Conservation (phyloP, 225 moss, liverwort and hornwort species). For the Physcomitrium patens region DNA sequence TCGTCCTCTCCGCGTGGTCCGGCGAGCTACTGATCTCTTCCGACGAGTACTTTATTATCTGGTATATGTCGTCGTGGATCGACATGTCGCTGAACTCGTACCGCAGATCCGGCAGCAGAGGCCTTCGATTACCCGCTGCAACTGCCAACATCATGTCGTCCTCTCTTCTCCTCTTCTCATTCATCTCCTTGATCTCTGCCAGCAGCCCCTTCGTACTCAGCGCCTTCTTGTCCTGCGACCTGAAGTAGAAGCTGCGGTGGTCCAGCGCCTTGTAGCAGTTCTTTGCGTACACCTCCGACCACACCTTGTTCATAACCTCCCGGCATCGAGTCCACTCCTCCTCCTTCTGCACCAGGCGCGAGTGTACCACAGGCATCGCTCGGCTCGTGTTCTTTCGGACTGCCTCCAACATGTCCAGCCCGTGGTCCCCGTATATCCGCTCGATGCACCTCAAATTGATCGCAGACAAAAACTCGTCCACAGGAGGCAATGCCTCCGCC, state of each 20-base stretch:
- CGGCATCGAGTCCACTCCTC: conserved; percentile 86
- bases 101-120: conserved; percentile 61
- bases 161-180: conserved; percentile 76
- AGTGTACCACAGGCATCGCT: conserved; percentile 77
- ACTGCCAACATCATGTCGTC: conserved; percentile 68
- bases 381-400: conserved; percentile 54
- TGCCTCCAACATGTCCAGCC: conserved; percentile 82
- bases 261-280: conserved; percentile 94
- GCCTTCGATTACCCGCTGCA: conserved; percentile 69
- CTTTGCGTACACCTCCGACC: conserved; percentile 92
- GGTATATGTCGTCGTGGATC: conserved; percentile 79
- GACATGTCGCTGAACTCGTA: conserved; percentile 62
- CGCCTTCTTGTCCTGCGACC: conserved; percentile 93
- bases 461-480: conserved; percentile 72
- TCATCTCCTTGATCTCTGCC: conserved; percentile 83
- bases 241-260: conserved; percentile 96
- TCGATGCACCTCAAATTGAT: conserved; percentile 84
- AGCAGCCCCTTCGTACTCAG: conserved; percentile 83
- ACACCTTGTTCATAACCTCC: conserved; percentile 92
- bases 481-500: conserved; percentile 42
- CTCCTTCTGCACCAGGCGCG: conserved; percentile 82
- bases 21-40: conserved; percentile 75
- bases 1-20: conserved; percentile 73
- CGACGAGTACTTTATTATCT: conserved; percentile 85
- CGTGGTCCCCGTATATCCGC: conserved; percentile 95